Base-by-base conservation (phyloP, 2,329 filamentous ascomycete species). In the Cladophialophora yegresii region DNA sequence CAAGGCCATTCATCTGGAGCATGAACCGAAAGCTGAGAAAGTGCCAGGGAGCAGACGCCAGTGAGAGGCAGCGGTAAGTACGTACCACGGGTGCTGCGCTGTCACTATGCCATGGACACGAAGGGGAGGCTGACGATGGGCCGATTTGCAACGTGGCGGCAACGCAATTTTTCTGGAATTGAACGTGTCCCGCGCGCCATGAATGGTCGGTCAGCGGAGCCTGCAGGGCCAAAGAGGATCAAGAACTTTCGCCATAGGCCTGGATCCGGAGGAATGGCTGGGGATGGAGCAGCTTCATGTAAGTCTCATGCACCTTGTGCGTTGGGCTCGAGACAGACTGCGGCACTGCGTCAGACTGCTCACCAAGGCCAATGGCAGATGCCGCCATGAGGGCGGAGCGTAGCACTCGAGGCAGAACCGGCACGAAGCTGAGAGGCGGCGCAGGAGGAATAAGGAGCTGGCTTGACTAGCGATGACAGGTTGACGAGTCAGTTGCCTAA, bases 21-120 rank as follows among this genome's bases (percentile, higher is more conserved):
- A 30, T 12, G 1, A 58, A 28, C 36, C 26, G 45, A 45, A 23
- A 43, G 36, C 23, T 54, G 28, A 50, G 20, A 55, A 45, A 23
- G n/a, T 30, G 51, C 28, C 40, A 20, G 47, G 53, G 20, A 32
- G 7, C 26, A 57, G 26, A 65, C 54, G 26, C 62, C 62, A 65
- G 62, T 65, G 8, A 65, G 50, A 54, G 47, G 23, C 32, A 33
- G 58, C 54, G 53, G 49, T 40, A 61, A 55, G 53, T 22, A 57
- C 45, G 54, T 33, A 54, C 23, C 28, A 58, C 62, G 62, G 62
- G 43, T 65, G 58, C 53, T 65, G 62, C 58, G 62, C 58, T 65
- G 62, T 61, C 62, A 65, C 26, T 26, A 32, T 51, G 32, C 23
- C 49, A 36, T 55, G 43, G 23, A 58, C 28, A 53, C n/a, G 58